Evolutionary conservation across 495 filamentous ascomycete genomes (phyloP).

Genomic region (Lasiosphaeria ovina): DNA sequence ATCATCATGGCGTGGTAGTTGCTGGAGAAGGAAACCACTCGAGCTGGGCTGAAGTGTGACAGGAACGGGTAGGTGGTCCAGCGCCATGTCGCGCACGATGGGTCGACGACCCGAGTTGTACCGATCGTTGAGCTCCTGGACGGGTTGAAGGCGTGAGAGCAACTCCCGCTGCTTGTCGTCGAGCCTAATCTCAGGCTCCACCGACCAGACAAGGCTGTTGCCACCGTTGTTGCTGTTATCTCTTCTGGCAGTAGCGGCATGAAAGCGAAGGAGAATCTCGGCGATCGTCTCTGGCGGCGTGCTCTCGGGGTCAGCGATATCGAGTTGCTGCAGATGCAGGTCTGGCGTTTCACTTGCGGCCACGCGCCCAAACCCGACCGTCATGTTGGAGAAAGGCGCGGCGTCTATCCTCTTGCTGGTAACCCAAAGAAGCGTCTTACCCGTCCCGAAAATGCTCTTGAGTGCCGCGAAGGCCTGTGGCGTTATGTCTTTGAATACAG

Average conservation of each 20-base stretch:
- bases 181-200: slow-evolving; percentile 3
- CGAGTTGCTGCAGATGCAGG: slow-evolving; percentile 4
- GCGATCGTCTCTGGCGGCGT: not conserved
- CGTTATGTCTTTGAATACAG: slow-evolving; percentile 39
- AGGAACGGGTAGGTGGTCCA: too few relatives aligned
- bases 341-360: slow-evolving; percentile 22
- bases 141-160: slow-evolving; percentile 33
- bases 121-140: slow-evolving; percentile 31
- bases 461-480: slow-evolving; percentile 20
- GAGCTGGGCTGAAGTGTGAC: too few relatives aligned
- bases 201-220: not conserved
- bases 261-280: not conserved
- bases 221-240: not conserved
- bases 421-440: slow-evolving; percentile 15
- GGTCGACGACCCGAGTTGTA: slow-evolving; percentile 38
- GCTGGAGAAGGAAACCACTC: too few relatives aligned
- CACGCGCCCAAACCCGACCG: slow-evolving; percentile 38
- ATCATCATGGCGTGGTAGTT: too few relatives aligned
- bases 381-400: slow-evolving; percentile 40
- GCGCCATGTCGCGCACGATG: not conserved
- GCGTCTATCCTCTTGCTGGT: slow-evolving; percentile 33
- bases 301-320: not conserved
- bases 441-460: not conserved
- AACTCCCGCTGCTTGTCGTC: not conserved
- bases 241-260: not conserved